These are phyloP conservation scores for Penicillium lagena DNA, from an alignment of 495 filamentous ascomycete genomes.

Conservation along the genomic window DNA sequence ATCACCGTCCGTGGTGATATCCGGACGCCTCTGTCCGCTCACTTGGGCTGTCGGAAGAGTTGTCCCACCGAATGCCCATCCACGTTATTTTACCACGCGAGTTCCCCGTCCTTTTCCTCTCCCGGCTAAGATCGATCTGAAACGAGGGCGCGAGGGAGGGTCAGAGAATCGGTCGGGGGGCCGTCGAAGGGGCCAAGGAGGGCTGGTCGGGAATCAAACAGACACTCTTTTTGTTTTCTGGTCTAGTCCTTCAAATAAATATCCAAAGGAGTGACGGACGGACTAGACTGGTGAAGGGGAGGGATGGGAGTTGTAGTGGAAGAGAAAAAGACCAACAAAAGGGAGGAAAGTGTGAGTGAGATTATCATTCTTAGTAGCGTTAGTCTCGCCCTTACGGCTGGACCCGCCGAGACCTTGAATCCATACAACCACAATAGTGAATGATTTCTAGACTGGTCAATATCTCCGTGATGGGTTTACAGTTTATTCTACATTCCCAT, in stretches of 20 bases:
- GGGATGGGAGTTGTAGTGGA: background rate
- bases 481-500: too few species aligned
- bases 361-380: too few species aligned
- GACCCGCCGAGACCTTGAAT: conserved; percentile 3
- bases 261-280: conserved; percentile 28
- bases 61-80: background rate
- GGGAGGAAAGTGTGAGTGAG: conserved; percentile 16
- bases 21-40: background rate
- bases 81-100: conserved; percentile 3
- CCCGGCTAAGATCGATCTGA: conserved; percentile 11
- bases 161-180: conserved; percentile 5
- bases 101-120: conserved; percentile 8
- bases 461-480: too few species aligned
- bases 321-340: conserved; percentile 7
- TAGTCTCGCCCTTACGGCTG: background rate
- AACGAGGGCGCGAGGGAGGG: conserved; percentile 10
- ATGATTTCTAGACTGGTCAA: too few species aligned
- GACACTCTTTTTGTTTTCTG: too few species aligned
- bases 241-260: background rate
- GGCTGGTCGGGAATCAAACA: background rate
- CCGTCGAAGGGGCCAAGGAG: conserved; percentile 2
- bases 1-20: conserved; percentile 26
- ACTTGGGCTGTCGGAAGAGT: background rate
- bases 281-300: conserved; percentile 6
- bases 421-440: background rate